phyloP scores from a whole-genome alignment of 345 rosid species.

The Toxicodendron radicans region DNA sequence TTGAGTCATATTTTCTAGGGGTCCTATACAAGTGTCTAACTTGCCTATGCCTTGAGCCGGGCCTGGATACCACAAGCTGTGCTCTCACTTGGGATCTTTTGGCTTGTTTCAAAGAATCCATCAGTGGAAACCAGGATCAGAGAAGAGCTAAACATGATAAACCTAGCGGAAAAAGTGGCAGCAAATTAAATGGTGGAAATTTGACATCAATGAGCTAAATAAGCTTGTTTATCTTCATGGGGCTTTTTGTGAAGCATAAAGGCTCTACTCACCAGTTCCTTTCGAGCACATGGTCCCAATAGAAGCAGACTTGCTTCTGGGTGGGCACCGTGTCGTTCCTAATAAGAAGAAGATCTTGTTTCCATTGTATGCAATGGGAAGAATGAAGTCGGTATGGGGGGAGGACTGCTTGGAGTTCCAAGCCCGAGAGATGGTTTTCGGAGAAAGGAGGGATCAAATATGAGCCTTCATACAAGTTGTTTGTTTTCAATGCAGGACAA shows the following conservation, averaged over 20 bases:
- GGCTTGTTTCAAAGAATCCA: conserved; percentile 39
- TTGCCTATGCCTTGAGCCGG: too few species aligned
- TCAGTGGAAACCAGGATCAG: conserved; percentile 31
- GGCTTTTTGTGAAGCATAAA: conserved; percentile 37
- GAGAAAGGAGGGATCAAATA: conserved; percentile 25
- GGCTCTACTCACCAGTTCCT: conserved; percentile 50
- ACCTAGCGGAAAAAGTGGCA: not conserved
- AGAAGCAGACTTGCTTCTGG: conserved; percentile 39
- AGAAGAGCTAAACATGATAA: conserved; percentile 30
- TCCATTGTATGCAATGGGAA: conserved; percentile 33
- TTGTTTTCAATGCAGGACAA: conserved; percentile 63
- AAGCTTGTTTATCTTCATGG: conserved; percentile 45
- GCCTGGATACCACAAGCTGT: conserved; percentile 41
- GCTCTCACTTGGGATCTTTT: conserved; percentile 52
- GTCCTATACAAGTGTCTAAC: too few species aligned
- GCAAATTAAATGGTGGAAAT: not conserved
- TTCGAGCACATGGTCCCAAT: conserved; percentile 37
- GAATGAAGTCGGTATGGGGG: conserved; percentile 45
- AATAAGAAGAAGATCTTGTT: conserved; percentile 28
- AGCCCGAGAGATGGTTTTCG: conserved; percentile 41
- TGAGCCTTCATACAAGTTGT: conserved; percentile 46
- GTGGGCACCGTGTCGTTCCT: conserved; percentile 38
- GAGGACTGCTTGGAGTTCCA: conserved; percentile 40
- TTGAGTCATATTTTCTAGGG: too few species aligned
- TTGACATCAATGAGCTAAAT: conserved; percentile 7